Evolutionary conservation across 192 early-diverging fungal species (phyloP).

Genomic region (Spizellomyces punctatus): DNA sequence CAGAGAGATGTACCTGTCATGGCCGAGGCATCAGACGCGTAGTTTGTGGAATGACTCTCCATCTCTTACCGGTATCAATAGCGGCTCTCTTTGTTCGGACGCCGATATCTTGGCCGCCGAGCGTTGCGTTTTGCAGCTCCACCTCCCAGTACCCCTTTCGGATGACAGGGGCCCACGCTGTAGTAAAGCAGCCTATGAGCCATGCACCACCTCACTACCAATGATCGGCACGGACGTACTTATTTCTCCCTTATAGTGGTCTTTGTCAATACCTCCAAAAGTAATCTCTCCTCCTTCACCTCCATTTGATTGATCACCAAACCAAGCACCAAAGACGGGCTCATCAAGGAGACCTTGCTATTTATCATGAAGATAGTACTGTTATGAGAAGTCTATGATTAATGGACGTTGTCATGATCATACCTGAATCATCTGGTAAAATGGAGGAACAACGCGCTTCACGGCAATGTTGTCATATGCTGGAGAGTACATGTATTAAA

Average conservation of each 20-base stretch:
- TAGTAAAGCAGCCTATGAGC: neutral
- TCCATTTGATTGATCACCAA: slow-evolving; percentile 72
- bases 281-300: slow-evolving; percentile 83
- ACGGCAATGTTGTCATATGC: slow-evolving; percentile 77
- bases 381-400: neutral
- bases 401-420: neutral
- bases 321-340: slow-evolving; percentile 88
- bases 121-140: slow-evolving; percentile 72
- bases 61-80: slow-evolving; percentile 27
- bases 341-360: slow-evolving; percentile 73
- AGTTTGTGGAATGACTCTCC: neutral
- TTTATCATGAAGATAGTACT: neutral
- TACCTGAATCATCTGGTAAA: slow-evolving; percentile 87
- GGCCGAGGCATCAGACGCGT: neutral
- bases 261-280: slow-evolving; percentile 82
- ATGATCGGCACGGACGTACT: slow-evolving; percentile 33
- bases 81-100: slow-evolving; percentile 32
- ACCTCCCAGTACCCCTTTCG: slow-evolving; percentile 99
- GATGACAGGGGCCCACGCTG: slow-evolving; percentile 79
- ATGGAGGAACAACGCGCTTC: slow-evolving; percentile 84
- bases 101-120: slow-evolving; percentile 73
- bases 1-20: slow-evolving; percentile 72
- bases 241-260: slow-evolving; percentile 65
- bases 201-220: neutral
- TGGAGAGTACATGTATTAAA: neutral